Percentiles rank a stretch among this genome's conserved stretches.
These are phyloP conservation scores for Onygena corvina DNA, from an alignment of 2,329 filamentous ascomycete species.

Conservation along the genomic window DNA sequence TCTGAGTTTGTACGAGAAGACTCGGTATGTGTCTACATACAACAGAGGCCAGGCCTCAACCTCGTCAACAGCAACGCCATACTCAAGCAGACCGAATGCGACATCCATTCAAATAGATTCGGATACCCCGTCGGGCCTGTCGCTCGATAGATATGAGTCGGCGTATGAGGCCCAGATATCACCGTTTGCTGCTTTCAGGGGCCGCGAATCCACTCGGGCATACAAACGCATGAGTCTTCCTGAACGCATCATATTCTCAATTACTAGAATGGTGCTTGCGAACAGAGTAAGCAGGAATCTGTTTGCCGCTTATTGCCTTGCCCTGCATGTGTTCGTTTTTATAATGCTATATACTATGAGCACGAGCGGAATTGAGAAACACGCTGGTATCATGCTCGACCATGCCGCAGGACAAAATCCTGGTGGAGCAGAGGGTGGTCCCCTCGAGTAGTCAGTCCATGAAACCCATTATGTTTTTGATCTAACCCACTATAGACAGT, in stretches of 20 bases:
- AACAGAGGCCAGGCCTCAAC: constrained; percentile 54
- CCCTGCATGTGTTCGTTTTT: constrained; percentile 78
- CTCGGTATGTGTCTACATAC: constrained; percentile 88
- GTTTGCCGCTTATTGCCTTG: constrained; percentile 84
- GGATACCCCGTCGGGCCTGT: constrained; percentile 51
- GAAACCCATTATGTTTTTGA: neutral
- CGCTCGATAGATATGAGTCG: constrained; percentile 73
- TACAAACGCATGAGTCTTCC: constrained; percentile 88
- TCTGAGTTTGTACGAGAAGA: constrained; percentile 92
- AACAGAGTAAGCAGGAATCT: constrained; percentile 84
- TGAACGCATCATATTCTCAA: constrained; percentile 77
- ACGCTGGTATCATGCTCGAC: constrained; percentile 7
- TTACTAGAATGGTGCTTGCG: constrained; percentile 81
- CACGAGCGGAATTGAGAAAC: constrained; percentile 8
- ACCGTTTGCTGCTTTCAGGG: constrained; percentile 88
- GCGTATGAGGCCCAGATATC: constrained; percentile 93
- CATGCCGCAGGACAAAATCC: neutral
- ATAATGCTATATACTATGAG: constrained; percentile 72
- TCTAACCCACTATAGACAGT: neutral
- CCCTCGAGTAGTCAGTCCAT: neutral
- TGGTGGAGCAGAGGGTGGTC: neutral
- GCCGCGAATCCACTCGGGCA: constrained; percentile 80
- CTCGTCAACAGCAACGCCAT: constrained; percentile 51
- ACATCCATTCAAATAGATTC: constrained; percentile 53
- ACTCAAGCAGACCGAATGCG: constrained; percentile 58